Evolutionary conservation across 345 rosid genomes (phyloP).

Genomic region (Turritis glabra): DNA sequence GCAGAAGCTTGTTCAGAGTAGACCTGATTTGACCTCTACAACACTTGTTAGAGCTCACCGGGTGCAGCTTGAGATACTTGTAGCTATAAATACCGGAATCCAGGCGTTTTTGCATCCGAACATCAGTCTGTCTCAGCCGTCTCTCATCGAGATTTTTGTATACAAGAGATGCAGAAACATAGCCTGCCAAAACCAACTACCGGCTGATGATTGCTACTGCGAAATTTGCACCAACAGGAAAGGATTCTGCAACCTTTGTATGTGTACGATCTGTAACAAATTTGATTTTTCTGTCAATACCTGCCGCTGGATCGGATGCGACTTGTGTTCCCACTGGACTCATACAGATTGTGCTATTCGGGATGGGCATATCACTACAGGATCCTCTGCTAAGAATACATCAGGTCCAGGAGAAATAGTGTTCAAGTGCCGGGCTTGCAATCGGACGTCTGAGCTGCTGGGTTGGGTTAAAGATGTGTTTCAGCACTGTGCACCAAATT

Average conservation of each 20-base stretch:
- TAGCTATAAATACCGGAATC: conserved; percentile 83
- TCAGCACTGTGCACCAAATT: conserved; percentile 84
- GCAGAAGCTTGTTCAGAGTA: conserved; percentile 78
- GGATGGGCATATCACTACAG: conserved; percentile 72
- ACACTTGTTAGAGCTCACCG: conserved; percentile 78
- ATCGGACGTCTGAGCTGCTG: conserved; percentile 83
- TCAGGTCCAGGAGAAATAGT: conserved; percentile 72
- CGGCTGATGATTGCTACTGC: conserved; percentile 90
- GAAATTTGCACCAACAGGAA: conserved; percentile 72
- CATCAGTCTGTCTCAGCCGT: conserved; percentile 75
- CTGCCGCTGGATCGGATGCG: conserved; percentile 98
- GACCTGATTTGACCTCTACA: conserved; percentile 72
- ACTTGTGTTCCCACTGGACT: conserved; percentile 95
- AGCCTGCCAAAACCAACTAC: conserved; percentile 86
- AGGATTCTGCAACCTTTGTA: conserved; percentile 94
- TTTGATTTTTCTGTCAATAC: conserved; percentile 92
- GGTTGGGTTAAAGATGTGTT: conserved; percentile 99
- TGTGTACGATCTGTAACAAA: conserved; percentile 93
- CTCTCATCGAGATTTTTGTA: conserved; percentile 75
- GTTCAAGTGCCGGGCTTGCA: conserved; percentile 82
- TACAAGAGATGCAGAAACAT: conserved; percentile 92
- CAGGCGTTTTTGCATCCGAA: conserved; percentile 88
- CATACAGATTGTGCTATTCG: conserved; percentile 96
- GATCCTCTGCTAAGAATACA: conserved; percentile 62
- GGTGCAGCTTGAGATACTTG: conserved; percentile 81